Conservation (phyloP, 208 protist genomes). For the Trypanosomatidae sp. region DNA sequence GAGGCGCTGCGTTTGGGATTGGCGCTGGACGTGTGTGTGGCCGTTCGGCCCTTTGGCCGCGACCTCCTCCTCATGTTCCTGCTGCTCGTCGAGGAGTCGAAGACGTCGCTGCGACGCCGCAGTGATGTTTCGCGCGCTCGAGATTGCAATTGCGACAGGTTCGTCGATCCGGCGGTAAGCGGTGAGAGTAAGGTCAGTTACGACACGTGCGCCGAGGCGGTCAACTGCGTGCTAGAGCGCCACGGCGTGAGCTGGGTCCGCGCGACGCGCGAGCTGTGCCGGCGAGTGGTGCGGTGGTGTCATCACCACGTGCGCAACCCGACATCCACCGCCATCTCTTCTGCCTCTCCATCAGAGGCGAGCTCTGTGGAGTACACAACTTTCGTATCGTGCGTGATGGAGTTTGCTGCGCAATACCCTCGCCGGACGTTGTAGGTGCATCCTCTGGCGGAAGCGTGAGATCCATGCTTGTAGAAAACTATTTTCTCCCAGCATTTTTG, state of each 20-base stretch:
- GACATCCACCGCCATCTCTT: neutral
- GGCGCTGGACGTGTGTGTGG: slow-evolving; percentile 43
- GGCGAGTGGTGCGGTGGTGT: slow-evolving; percentile 22
- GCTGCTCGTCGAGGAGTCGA: slow-evolving; percentile 34
- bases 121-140: neutral
- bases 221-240: slow-evolving; percentile 57
- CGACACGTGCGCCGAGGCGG: slow-evolving; percentile 48
- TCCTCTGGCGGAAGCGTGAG: too few species aligned
- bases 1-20: slow-evolving; percentile 26
- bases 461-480: too few species aligned
- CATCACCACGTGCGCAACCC: too few species aligned
- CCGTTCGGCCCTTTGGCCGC: slow-evolving; percentile 42
- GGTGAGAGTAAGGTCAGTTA: slow-evolving; percentile 26
- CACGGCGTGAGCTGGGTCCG: slow-evolving; percentile 31
- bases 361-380: slow-evolving; percentile 29
- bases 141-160: too few species aligned
- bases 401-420: slow-evolving; percentile 11
- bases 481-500: too few species aligned
- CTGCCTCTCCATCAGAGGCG: neutral
- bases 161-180: neutral
- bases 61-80: slow-evolving; percentile 59
- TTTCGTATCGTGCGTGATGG: slow-evolving; percentile 30
- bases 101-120: neutral
- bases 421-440: too few species aligned
- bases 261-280: slow-evolving; percentile 34